Evolutionary conservation across 352 stramenopile genomes (phyloP).

Genomic region (Pythium plurisporium): DNA sequence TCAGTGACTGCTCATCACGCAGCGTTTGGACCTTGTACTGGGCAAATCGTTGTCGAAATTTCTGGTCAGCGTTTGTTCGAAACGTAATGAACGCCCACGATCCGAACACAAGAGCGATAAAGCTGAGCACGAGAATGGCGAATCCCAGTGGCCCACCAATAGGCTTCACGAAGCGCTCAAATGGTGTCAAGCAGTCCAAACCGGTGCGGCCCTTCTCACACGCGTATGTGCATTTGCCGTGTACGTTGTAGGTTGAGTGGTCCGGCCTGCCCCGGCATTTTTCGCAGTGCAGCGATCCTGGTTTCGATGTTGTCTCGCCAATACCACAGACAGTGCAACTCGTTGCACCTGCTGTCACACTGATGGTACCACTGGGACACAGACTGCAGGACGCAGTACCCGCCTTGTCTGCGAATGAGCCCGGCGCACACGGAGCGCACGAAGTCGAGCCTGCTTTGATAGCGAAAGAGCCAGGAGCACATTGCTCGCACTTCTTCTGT

Average conservation of each 20-base stretch:
- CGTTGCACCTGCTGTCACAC: constrained; percentile 33
- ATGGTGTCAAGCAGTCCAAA: constrained; percentile 77
- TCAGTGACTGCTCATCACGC: constrained; percentile 67
- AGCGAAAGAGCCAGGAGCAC: constrained; percentile 53
- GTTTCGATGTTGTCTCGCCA: constrained; percentile 58
- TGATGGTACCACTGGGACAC: constrained; percentile 62
- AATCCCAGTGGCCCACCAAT: constrained; percentile 77
- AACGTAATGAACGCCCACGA: constrained; percentile 72
- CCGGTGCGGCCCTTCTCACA: constrained; percentile 77
- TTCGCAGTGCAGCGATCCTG: constrained; percentile 42
- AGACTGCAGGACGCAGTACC: constrained; percentile 45
- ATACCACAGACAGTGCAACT: constrained; percentile 76
- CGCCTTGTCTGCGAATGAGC: constrained; percentile 39
- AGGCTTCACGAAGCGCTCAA: constrained; percentile 75
- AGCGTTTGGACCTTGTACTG: constrained; percentile 72
- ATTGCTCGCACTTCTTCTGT: constrained; percentile 54
- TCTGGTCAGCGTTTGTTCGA: constrained; percentile 33
- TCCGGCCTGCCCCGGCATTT: constrained; percentile 56
- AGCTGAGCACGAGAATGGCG: constrained; percentile 56
- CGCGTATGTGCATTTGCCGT: constrained; percentile 74
- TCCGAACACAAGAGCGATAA: constrained; percentile 50
- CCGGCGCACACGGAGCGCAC: constrained; percentile 54
- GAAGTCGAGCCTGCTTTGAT: constrained; percentile 37
- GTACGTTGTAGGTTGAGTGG: constrained; percentile 73
- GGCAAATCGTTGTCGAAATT: constrained; percentile 45